Evolutionary conservation across 345 rosid species (phyloP).

Genomic region (Gossypium australe): DNA sequence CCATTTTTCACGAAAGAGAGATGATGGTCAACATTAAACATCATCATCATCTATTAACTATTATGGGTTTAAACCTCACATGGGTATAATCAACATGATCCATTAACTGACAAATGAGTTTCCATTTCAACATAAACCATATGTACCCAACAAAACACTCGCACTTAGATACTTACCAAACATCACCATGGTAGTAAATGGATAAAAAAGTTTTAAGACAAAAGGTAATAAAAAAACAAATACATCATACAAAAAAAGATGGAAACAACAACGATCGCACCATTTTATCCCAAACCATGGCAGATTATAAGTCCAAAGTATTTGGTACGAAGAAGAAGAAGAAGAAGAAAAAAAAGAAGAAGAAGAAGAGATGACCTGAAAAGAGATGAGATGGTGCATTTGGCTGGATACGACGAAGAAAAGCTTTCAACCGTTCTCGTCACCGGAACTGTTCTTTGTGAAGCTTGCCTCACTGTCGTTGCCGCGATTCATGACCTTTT

Average conservation of each 20-base stretch:
- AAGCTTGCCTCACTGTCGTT: constrained; percentile 13
- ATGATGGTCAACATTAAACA: constrained; percentile 13
- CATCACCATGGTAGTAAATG: not conserved
- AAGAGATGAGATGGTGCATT: constrained; percentile 48
- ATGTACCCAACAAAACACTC: constrained; percentile 16
- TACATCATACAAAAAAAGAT: not conserved
- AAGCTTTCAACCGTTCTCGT: constrained; percentile 53
- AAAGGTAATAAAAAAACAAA: too few relatives aligned
- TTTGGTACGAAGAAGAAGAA: too few relatives aligned
- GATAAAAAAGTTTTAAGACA: not conserved
- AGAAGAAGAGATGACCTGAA: too few relatives aligned
- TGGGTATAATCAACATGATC: constrained; percentile 11
- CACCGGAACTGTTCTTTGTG: constrained; percentile 39
- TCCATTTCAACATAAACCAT: constrained; percentile 16
- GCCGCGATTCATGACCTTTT: not conserved
- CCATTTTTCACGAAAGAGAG: not conserved
- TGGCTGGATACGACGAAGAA: constrained; percentile 64
- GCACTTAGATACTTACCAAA: constrained; percentile 13
- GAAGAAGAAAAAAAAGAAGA: too few relatives aligned
- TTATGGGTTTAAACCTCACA: constrained; percentile 14
- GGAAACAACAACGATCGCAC: too few relatives aligned
- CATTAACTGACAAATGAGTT: constrained; percentile 11
- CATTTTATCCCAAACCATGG: too few relatives aligned
- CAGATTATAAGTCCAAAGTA: too few relatives aligned
- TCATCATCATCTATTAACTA: not conserved